Percentiles rank a stretch among this genome's conserved stretches.
These are phyloP conservation scores for Solanum bulbocastanum DNA, from an alignment of 257 asterid species.

Conservation along the genomic window DNA sequence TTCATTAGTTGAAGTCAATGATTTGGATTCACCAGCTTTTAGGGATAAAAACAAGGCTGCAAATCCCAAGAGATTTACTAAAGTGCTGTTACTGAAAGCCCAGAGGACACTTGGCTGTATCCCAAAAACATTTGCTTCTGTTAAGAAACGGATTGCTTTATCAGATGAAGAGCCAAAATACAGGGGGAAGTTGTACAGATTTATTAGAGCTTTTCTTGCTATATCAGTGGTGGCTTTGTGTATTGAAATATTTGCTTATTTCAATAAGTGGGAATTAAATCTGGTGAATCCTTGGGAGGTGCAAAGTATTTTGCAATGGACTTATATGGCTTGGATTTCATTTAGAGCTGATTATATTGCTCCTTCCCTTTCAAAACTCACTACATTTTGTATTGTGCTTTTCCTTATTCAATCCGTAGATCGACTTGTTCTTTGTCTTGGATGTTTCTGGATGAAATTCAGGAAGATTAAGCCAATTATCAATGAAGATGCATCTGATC, in stretches of 20 bases:
- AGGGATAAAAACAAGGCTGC: constrained; percentile 52
- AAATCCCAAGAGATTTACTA: constrained; percentile 58
- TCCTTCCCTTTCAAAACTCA: constrained; percentile 41
- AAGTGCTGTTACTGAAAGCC: constrained; percentile 58
- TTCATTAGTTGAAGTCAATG: constrained; percentile 39
- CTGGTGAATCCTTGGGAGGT: constrained; percentile 63
- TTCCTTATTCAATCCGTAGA: constrained; percentile 76
- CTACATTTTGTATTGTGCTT: constrained; percentile 61
- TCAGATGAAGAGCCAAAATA: constrained; percentile 69
- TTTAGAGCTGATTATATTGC: constrained; percentile 64
- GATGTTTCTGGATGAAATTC: constrained; percentile 73
- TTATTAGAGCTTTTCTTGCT: constrained; percentile 62
- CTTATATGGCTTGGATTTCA: constrained; percentile 63
- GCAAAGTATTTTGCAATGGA: constrained; percentile 53
- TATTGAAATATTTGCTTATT: constrained; percentile 57
- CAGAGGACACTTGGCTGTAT: constrained; percentile 43
- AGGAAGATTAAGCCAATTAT: constrained; percentile 49
- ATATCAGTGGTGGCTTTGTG: constrained; percentile 52
- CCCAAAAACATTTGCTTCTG: constrained; percentile 39
- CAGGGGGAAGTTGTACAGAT: constrained; percentile 56
- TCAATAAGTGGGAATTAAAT: constrained; percentile 61
- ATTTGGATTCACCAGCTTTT: constrained; percentile 21
- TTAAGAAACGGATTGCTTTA: constrained; percentile 60
- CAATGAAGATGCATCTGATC: constrained; percentile 29
- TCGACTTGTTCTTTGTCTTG: constrained; percentile 57